These are phyloP conservation scores for Syzygium aromaticum DNA, from an alignment of 345 rosid species.

Conservation along the genomic window DNA sequence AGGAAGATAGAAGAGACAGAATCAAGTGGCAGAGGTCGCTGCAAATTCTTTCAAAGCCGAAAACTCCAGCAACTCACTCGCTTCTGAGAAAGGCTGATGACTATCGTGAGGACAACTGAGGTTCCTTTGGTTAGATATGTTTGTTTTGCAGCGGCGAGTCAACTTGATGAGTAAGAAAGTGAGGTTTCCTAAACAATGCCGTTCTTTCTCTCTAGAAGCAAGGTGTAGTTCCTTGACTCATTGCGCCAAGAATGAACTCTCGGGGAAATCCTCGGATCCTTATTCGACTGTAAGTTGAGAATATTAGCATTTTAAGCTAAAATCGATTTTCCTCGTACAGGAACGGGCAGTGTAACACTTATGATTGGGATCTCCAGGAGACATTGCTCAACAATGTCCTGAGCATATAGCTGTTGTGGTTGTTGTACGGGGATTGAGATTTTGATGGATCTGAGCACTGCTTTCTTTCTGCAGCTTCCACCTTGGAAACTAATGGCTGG, in stretches of 20 bases:
- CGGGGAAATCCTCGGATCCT: neutral
- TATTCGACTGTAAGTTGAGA: neutral
- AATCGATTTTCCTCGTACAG: neutral
- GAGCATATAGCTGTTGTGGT: neutral
- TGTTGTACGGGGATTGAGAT: neutral
- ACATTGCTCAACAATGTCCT: neutral
- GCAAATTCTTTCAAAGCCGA: slow-evolving; percentile 78
- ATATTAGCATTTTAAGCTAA: neutral
- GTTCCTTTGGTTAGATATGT: neutral
- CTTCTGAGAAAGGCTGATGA: slow-evolving; percentile 29
- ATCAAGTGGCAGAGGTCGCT: slow-evolving; percentile 82
- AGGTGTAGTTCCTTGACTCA: neutral
- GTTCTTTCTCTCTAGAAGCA: neutral
- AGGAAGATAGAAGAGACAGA: slow-evolving; percentile 64
- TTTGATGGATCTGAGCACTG: neutral
- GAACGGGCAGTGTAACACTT: neutral
- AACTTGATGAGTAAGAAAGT: neutral
- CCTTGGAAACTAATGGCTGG: neutral
- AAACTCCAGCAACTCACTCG: slow-evolving; percentile 64
- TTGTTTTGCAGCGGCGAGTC: neutral
- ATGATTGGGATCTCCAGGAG: neutral
- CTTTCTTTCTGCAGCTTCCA: neutral
- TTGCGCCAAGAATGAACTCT: neutral
- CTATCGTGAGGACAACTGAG: neutral
- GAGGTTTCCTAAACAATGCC: neutral